These are phyloP conservation scores for Cladosporium oxysporum DNA, from an alignment of 2,329 filamentous ascomycete genomes.

Conservation along the genomic window DNA sequence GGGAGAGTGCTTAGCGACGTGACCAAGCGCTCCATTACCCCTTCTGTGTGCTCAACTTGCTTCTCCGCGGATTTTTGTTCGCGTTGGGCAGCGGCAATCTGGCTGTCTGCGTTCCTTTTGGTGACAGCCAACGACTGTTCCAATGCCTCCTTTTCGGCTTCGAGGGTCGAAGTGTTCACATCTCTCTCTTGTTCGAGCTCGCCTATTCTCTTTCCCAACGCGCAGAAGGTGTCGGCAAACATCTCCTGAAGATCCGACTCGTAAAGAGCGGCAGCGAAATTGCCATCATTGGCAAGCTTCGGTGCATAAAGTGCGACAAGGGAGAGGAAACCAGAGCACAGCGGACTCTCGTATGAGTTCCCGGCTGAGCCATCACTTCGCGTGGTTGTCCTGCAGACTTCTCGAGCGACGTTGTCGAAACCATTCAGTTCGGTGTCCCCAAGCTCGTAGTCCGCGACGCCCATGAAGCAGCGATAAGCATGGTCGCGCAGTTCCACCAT, in stretches of 20 bases:
- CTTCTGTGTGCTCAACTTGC: neutral
- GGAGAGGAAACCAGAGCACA: neutral
- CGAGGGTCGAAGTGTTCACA: neutral
- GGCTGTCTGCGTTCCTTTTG: too few species aligned
- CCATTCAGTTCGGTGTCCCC: slow-evolving; percentile 4
- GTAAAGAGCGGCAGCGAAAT: slow-evolving; percentile 15
- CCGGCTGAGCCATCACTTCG: neutral
- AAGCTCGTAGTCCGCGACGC: neutral
- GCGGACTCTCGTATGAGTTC: neutral
- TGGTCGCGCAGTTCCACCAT: slow-evolving; percentile 19
- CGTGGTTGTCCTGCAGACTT: slow-evolving; percentile 11
- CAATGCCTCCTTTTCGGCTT: neutral
- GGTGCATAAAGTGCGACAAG: slow-evolving; percentile 35
- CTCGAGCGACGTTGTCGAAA: slow-evolving; percentile 23
- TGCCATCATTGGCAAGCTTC: slow-evolving; percentile 1
- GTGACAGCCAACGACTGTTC: neutral
- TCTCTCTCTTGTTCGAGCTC: neutral
- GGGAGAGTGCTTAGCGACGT: neutral
- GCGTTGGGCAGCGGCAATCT: neutral
- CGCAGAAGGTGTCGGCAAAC: slow-evolving; percentile 1
- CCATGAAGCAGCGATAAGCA: slow-evolving; percentile 19
- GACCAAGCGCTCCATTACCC: neutral
- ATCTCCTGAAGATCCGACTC: slow-evolving; percentile 4
- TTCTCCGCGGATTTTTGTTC: neutral
- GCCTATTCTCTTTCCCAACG: neutral